These are phyloP conservation scores for Pseudopithomyces maydicus DNA, from an alignment of 2,329 filamentous ascomycete species.

Conservation along the genomic window DNA sequence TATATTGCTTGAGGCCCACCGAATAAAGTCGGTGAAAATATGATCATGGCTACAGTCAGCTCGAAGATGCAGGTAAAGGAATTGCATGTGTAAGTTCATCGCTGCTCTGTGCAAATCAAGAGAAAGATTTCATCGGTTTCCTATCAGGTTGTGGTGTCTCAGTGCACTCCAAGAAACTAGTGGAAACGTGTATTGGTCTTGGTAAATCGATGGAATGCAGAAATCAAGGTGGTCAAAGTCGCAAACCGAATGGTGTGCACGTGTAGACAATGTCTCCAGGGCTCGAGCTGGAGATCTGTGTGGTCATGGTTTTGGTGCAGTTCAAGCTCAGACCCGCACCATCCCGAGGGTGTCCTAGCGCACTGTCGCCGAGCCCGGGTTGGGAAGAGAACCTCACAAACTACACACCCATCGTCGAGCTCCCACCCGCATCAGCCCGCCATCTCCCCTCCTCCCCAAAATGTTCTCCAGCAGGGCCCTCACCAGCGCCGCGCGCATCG, in stretches of 20 bases:
- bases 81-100: background rate
- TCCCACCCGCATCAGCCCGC: conserved; percentile 26
- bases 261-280: background rate
- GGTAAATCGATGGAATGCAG: too few relatives aligned
- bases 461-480: conserved; percentile 64
- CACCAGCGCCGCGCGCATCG: conserved; percentile 62
- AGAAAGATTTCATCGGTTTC: too few relatives aligned
- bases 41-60: background rate
- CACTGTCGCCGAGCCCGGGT: conserved; percentile 22
- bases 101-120: too few relatives aligned
- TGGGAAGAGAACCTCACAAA: conserved; percentile 26
- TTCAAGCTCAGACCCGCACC: conserved; percentile 5
- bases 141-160: too few relatives aligned
- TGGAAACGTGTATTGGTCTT: too few relatives aligned
- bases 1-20: background rate
- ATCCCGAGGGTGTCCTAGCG: conserved; percentile 21
- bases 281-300: background rate
- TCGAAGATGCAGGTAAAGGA: background rate
- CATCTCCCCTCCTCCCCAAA: conserved; percentile 46
- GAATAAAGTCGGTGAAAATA: background rate
- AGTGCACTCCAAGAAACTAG: too few relatives aligned
- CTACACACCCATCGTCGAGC: conserved; percentile 14
- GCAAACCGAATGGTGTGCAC: too few relatives aligned
- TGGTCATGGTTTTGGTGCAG: background rate
- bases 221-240: too few relatives aligned